Evolutionary conservation across 495 filamentous ascomycete species (phyloP).

Genomic region (Penicillium pancosmium): DNA sequence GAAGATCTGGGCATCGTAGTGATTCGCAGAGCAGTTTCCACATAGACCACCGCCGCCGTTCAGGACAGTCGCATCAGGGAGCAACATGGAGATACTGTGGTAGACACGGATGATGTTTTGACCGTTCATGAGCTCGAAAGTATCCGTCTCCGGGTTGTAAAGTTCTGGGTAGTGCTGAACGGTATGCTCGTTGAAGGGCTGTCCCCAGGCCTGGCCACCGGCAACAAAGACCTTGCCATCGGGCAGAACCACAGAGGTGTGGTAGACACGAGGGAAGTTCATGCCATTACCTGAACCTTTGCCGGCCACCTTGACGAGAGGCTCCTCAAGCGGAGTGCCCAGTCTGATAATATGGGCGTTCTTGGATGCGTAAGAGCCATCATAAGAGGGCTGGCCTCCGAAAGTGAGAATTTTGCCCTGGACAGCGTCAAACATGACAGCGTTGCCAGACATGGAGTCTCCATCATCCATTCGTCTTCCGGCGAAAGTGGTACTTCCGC

Average conservation of each 20-base stretch:
- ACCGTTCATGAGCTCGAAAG: slow-evolving; percentile 37
- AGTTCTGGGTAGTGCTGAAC: slow-evolving; percentile 51
- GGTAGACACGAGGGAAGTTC: slow-evolving; percentile 51
- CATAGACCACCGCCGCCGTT: slow-evolving; percentile 61
- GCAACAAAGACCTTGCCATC: slow-evolving; percentile 58
- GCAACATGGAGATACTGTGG: slow-evolving; percentile 56
- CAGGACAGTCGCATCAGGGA: slow-evolving; percentile 58
- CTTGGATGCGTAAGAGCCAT: slow-evolving; percentile 36
- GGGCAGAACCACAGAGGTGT: slow-evolving; percentile 58
- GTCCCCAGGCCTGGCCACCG: slow-evolving; percentile 52
- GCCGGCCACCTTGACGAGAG: slow-evolving; percentile 10
- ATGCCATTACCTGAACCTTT: slow-evolving; percentile 31
- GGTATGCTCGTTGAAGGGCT: slow-evolving; percentile 46
- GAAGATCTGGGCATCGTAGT: slow-evolving; percentile 61
- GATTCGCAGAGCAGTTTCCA: slow-evolving; percentile 54
- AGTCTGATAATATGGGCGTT: slow-evolving; percentile 56
- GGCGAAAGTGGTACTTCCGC: slow-evolving; percentile 40
- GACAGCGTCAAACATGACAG: slow-evolving; percentile 60
- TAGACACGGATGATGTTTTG: slow-evolving; percentile 56
- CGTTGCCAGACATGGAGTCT: slow-evolving; percentile 57
- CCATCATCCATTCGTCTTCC: slow-evolving; percentile 38
- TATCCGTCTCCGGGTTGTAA: slow-evolving; percentile 48
- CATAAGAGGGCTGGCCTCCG: slow-evolving; percentile 54
- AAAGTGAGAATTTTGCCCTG: slow-evolving; percentile 56
- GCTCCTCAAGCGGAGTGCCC: slow-evolving; percentile 24